A percentile compares a stretch with the other conserved stretches of the same genome.
Evolutionary conservation across 2,329 filamentous ascomycete species (phyloP).

Genomic region (Phoma sp.): DNA sequence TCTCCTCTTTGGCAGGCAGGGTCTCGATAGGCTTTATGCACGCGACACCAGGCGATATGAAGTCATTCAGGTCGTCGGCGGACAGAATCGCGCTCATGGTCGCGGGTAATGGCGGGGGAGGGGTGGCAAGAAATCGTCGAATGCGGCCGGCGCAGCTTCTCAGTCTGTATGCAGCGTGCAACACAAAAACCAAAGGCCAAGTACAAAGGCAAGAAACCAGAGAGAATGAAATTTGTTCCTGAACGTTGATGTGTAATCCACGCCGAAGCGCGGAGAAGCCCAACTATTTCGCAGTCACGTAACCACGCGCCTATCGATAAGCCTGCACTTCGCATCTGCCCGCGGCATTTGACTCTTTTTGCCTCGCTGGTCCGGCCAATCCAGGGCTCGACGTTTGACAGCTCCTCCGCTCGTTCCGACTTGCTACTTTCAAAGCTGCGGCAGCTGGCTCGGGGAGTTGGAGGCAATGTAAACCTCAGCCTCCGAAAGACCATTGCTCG

Average conservation of each 20-base stretch:
- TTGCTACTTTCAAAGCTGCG: background rate
- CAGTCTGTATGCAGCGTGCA: background rate
- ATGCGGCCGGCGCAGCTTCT: slow-evolving; percentile 20
- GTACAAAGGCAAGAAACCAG: background rate
- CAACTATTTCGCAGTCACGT: slow-evolving; percentile 25
- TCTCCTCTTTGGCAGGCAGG: slow-evolving; percentile 66
- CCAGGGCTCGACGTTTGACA: background rate
- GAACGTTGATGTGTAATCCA: slow-evolving; percentile 13
- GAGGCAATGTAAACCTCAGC: background rate
- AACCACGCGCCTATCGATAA: slow-evolving; percentile 42
- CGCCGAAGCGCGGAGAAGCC: slow-evolving; percentile 32
- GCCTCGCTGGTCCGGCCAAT: slow-evolving; percentile 12
- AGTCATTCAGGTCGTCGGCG: slow-evolving; percentile 96
- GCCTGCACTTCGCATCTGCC: slow-evolving; percentile 30
- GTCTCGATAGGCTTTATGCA: slow-evolving; percentile 98
- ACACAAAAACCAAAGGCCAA: background rate
- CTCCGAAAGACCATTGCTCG: background rate
- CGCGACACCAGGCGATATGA: slow-evolving; percentile 95
- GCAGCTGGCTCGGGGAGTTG: background rate
- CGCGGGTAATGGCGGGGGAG: slow-evolving; percentile 22
- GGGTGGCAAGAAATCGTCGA: slow-evolving; percentile 18
- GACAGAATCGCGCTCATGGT: slow-evolving; percentile 96
- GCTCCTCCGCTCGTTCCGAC: slow-evolving; percentile 6
- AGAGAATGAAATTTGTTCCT: slow-evolving; percentile 4
- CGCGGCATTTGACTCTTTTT: slow-evolving; percentile 28